phyloP scores from a whole-genome alignment of 805 yeast species.

The Yarrowia sp. region DNA sequence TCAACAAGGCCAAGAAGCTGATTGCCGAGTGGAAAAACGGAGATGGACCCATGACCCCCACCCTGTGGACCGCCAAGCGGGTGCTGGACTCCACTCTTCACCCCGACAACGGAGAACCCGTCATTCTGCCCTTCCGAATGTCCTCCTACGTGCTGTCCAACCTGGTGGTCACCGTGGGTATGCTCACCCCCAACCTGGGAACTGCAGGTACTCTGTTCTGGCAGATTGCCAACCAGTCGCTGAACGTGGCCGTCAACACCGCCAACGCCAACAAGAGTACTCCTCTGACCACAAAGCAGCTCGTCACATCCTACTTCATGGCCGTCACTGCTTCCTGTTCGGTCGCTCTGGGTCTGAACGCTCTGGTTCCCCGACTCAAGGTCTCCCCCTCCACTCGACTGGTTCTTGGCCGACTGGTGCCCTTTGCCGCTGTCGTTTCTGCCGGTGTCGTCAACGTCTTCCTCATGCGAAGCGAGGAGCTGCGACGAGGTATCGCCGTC shows the following conservation, averaged over 20 bases:
- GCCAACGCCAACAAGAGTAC: conserved; percentile 96
- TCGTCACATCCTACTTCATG: conserved; percentile 76
- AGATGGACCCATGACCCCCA: conserved; percentile 70
- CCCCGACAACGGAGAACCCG: conserved; percentile 96
- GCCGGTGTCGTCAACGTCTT: conserved; percentile 98
- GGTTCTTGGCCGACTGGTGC: conserved; percentile 85
- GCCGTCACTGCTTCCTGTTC: conserved; percentile 96
- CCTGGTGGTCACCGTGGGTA: conserved; percentile 93
- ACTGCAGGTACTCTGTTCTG: conserved; percentile 91
- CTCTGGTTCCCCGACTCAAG: conserved; percentile 85
- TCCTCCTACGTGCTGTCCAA: conserved; percentile 93
- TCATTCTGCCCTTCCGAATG: conserved; percentile 94
- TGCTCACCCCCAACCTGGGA: conserved; percentile 94
- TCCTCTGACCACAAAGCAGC: conserved; percentile 80
- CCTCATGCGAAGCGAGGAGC: conserved; percentile 94
- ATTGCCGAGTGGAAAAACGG: conserved; percentile 80
- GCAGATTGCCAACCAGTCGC: conserved; percentile 97
- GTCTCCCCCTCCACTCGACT: conserved; percentile 73
- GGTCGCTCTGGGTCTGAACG: conserved; percentile 91
- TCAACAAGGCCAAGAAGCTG: conserved; percentile 67
- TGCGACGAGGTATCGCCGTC: conserved; percentile 61
- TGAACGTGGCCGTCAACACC: conserved; percentile 95
- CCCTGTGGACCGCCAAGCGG: conserved; percentile 87
- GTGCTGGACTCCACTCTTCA: conserved; percentile 90
- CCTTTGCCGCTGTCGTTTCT: conserved; percentile 97